These are phyloP conservation scores for Rhipidocladum racemiflorum DNA, from an alignment of 176 grass and related monocot species.

Conservation along the genomic window DNA sequence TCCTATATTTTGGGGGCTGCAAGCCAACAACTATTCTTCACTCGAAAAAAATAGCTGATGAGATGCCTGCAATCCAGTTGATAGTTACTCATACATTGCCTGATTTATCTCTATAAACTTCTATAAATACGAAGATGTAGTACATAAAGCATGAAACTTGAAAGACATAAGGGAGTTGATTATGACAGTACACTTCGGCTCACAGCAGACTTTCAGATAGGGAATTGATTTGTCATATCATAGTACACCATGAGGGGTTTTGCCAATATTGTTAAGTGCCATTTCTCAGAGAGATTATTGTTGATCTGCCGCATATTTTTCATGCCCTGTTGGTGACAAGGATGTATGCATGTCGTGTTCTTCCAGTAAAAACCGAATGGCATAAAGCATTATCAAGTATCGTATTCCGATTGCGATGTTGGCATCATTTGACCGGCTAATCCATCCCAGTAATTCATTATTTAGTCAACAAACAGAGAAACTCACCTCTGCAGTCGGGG, in stretches of 20 bases:
- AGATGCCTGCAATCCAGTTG: conserved; percentile 1
- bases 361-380: background rate
- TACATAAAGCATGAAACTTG: conserved; percentile 8
- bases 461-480: conserved; percentile 18
- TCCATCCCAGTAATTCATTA: background rate
- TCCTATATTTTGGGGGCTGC: background rate
- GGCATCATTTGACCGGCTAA: conserved; percentile 24
- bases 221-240: conserved; percentile 30
- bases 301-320: conserved; percentile 2
- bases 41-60: background rate
- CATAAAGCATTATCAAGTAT: background rate
- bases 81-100: background rate
- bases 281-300: background rate
- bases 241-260: background rate
- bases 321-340: background rate
- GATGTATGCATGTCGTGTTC: conserved; percentile 3
- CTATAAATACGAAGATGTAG: too few species aligned
- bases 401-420: background rate
- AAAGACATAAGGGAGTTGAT: background rate
- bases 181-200: conserved; percentile 2
- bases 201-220: background rate
- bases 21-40: background rate
- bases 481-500: conserved; percentile 80
- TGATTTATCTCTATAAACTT: too few species aligned
- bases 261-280: background rate